Percentiles rank a stretch among this genome's conserved stretches.
These are phyloP conservation scores for Aspergillus sclerotiicarbonarius DNA, from an alignment of 495 filamentous ascomycete species.

Conservation along the genomic window DNA sequence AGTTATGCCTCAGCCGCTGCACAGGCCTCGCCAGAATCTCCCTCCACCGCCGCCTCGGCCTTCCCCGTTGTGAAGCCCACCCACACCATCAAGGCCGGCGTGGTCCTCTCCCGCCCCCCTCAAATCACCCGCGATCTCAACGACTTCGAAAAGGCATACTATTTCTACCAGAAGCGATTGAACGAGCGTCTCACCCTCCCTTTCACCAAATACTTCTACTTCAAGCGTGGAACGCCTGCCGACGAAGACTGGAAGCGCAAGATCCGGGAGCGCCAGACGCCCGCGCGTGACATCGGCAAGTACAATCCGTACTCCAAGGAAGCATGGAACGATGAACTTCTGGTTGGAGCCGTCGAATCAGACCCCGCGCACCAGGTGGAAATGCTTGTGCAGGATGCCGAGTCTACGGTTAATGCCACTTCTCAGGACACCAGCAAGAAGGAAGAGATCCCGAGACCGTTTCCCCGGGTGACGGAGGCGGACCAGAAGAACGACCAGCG, in stretches of 20 bases:
- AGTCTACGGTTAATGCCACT: constrained; percentile 61
- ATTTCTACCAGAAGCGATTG: constrained; percentile 93
- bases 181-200: constrained; percentile 90
- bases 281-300: constrained; percentile 78
- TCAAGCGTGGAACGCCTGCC: constrained; percentile 81
- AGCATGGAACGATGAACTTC: constrained; percentile 90
- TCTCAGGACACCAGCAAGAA: constrained; percentile 63
- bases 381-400: constrained; percentile 72
- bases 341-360: constrained; percentile 65
- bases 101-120: constrained; percentile 87
- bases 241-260: constrained; percentile 92
- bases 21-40: constrained; percentile 29
- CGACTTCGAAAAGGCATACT: constrained; percentile 87
- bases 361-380: constrained; percentile 60
- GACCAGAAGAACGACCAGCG: constrained; percentile 70
- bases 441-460: constrained; percentile 68
- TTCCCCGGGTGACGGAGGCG: constrained; percentile 71
- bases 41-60: constrained; percentile 28
- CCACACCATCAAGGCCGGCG: constrained; percentile 71
- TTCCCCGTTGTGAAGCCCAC: constrained; percentile 38
- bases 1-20: constrained; percentile 45
- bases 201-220: constrained; percentile 92
- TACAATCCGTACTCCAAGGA: constrained; percentile 78
- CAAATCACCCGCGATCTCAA: constrained; percentile 79
- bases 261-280: constrained; percentile 66